Conservation (phyloP, 805 yeast species). For the Schwanniomyces vanrijiae region DNA sequence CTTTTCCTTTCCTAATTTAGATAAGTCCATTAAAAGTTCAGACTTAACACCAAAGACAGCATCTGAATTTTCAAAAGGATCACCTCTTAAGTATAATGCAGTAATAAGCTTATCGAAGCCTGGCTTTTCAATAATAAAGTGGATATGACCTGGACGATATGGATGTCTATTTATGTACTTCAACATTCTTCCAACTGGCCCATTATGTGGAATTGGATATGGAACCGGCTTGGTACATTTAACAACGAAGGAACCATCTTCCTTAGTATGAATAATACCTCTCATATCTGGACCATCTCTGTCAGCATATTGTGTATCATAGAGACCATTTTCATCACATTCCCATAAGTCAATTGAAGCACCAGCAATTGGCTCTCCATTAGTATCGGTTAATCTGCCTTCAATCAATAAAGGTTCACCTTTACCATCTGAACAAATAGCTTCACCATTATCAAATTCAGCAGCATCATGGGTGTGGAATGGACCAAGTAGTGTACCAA, state of each 20-base stretch:
- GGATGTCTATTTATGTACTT: constrained; percentile 35
- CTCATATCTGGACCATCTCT: constrained; percentile 20
- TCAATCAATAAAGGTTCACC: constrained; percentile 22
- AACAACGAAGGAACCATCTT: constrained; percentile 20
- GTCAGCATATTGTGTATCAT: constrained; percentile 20
- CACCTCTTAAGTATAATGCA: constrained; percentile 18
- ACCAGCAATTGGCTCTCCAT: constrained; percentile 15
- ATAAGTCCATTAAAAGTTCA: constrained; percentile 10
- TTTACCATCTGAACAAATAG: constrained; percentile 16
- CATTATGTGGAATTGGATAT: constrained; percentile 40
- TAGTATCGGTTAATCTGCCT: constrained; percentile 14
- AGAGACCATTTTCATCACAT: constrained; percentile 20
- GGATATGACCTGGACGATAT: constrained; percentile 30
- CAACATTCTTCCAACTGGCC: constrained; percentile 36
- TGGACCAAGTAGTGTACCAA: constrained; percentile 21
- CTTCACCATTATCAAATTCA: constrained; percentile 12
- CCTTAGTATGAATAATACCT: constrained; percentile 14
- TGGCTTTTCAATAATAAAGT: constrained; percentile 18
- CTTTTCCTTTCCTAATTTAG: constrained; percentile 13
- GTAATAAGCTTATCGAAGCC: constrained; percentile 20
- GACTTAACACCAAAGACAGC: constrained; percentile 22
- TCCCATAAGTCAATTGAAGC: constrained; percentile 21
- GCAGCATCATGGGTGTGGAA: constrained; percentile 23
- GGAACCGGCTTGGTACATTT: constrained; percentile 32
- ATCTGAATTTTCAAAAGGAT: constrained; percentile 19